Conservation (phyloP, 75 land plant species). For the Cunninghamia lanceolata region DNA sequence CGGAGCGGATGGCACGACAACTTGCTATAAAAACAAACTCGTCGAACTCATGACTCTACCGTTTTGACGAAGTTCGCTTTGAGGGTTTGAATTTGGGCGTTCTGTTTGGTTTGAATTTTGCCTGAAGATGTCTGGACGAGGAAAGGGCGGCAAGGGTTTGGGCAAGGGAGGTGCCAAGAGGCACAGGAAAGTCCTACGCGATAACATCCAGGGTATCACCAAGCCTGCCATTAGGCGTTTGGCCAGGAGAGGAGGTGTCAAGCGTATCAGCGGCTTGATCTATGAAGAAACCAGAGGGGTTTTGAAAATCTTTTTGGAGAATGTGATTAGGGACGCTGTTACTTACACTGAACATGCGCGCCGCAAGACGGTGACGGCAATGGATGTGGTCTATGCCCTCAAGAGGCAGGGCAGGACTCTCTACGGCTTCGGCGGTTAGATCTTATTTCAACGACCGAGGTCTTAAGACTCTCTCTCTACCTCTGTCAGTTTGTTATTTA, state of each 20-base stretch:
- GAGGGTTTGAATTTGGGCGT: too few species aligned
- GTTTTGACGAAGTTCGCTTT: too few species aligned
- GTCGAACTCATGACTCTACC: too few species aligned
- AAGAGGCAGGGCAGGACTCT: constrained; percentile 28
- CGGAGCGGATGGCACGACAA: too few species aligned
- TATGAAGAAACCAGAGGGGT: constrained; percentile 21
- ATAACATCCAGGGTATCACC: constrained; percentile 2
- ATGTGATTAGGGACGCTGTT: constrained; percentile 16
- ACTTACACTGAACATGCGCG: constrained; percentile 41
- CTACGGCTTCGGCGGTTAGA: constrained; percentile 14
- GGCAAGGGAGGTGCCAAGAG: constrained; percentile 47
- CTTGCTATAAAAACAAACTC: too few species aligned
- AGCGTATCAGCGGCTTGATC: constrained; percentile 46
- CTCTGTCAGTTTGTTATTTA: neutral
- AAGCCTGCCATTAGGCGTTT: constrained; percentile 29
- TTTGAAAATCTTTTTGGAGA: constrained; percentile 17
- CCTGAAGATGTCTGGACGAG: constrained; percentile 19
- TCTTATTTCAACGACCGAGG: neutral
- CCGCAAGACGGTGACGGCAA: constrained; percentile 32
- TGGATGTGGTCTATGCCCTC: constrained; percentile 39
- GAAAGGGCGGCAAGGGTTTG: constrained; percentile 44
- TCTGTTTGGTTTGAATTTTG: neutral
- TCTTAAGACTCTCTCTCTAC: too few species aligned
- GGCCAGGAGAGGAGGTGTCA: constrained; percentile 44
- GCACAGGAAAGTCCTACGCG: constrained; percentile 38